phyloP scores from a whole-genome alignment of 257 asterid species.

The Rauvolfia tetraphylla region DNA sequence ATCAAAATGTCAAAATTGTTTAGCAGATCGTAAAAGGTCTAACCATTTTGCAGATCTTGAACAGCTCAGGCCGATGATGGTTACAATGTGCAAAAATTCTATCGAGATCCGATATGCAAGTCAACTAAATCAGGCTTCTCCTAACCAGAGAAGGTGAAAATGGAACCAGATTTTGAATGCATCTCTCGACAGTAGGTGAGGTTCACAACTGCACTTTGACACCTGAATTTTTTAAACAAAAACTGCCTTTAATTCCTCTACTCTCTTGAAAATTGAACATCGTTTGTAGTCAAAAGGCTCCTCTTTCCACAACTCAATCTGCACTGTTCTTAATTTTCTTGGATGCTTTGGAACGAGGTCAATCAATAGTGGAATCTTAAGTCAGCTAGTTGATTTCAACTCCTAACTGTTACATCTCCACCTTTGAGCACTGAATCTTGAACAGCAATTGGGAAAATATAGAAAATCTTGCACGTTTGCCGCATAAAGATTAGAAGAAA shows the following conservation, averaged over 20 bases:
- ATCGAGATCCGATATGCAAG: neutral
- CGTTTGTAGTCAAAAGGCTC: neutral
- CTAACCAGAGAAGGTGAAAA: neutral
- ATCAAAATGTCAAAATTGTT: conserved; percentile 8
- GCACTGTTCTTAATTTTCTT: neutral
- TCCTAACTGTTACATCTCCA: neutral
- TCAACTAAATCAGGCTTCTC: neutral
- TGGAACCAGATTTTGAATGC: neutral
- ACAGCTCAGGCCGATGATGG: neutral
- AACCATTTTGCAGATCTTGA: conserved; percentile 1
- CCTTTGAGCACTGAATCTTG: neutral
- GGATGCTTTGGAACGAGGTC: neutral
- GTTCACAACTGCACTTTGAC: conserved; percentile 3
- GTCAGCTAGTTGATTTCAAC: neutral
- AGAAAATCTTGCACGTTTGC: conserved; percentile 1
- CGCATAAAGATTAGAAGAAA: neutral
- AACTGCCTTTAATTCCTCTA: too few species aligned
- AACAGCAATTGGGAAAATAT: neutral
- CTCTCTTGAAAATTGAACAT: neutral
- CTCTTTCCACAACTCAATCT: neutral
- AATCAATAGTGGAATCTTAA: neutral
- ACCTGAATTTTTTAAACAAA: neutral
- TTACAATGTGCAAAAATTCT: neutral
- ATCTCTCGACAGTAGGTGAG: conserved; percentile 3
- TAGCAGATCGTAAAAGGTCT: neutral